Evolutionary conservation across 345 rosid species (phyloP).

Genomic region (Salix exigua): DNA sequence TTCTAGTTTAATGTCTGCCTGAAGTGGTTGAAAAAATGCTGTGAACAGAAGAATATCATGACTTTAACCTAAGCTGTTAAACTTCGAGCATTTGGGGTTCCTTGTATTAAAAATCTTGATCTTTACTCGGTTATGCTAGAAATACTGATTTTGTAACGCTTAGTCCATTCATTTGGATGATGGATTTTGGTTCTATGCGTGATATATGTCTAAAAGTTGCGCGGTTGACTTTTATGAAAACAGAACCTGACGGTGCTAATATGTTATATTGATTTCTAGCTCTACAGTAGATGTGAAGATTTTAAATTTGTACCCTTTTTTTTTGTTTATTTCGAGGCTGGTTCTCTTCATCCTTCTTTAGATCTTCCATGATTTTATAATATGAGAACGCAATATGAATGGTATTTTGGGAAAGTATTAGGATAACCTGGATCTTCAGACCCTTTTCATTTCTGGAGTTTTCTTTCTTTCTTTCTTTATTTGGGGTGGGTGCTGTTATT

Average conservation of each 20-base stretch:
- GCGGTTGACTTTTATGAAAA: not conserved
- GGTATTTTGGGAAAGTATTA: not conserved
- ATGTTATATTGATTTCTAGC: not conserved
- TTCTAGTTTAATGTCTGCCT: not conserved
- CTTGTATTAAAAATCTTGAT: slow-evolving; percentile 1
- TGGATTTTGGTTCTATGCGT: not conserved
- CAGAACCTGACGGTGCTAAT: not conserved
- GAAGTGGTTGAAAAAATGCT: not conserved
- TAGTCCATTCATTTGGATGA: not conserved
- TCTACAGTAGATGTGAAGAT: not conserved
- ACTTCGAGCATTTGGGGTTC: not conserved
- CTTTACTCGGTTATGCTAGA: not conserved
- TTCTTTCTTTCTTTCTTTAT: not conserved
- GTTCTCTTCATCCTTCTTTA: not conserved
- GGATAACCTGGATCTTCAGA: not conserved
- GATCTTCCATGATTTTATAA: not conserved
- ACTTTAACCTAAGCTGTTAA: not conserved
- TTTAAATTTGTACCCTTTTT: not conserved
- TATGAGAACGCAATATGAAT: not conserved
- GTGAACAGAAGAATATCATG: not conserved
- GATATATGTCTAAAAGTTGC: not conserved
- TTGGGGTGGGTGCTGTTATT: no score
- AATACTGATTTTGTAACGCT: not conserved
- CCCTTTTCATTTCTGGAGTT: not conserved
- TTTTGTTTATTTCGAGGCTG: not conserved